Evolutionary conservation across 1,284 basidiomycete species (phyloP).

Genomic region (Ceratorhiza oryzae-sativae): DNA sequence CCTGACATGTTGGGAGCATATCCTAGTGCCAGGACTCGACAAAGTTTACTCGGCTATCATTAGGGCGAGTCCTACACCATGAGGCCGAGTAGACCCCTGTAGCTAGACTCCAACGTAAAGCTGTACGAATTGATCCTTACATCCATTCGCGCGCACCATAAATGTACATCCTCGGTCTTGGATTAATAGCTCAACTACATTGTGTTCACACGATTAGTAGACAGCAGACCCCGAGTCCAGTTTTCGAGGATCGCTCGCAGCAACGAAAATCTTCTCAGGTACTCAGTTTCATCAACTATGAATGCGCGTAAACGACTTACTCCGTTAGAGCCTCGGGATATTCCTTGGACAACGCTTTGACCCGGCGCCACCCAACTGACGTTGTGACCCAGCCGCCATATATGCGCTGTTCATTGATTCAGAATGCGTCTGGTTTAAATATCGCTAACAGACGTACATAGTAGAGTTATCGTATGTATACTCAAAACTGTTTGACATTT

Average conservation of each 20-base stretch:
- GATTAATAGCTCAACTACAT: no score
- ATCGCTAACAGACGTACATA: slow-evolving; percentile 15
- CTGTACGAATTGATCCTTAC: no score
- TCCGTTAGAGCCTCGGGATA: not conserved
- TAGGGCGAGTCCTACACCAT: no score
- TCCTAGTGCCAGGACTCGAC: no score
- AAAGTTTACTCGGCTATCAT: no score
- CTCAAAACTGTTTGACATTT: slow-evolving; percentile 1
- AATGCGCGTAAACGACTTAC: not conserved
- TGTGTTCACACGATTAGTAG: not conserved
- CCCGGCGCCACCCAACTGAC: slow-evolving; percentile 38
- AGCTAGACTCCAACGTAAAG: no score
- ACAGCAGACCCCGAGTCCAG: slow-evolving; percentile 21
- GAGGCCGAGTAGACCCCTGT: no score
- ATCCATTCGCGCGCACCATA: no score
- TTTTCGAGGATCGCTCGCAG: slow-evolving; percentile 27
- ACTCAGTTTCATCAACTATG: not conserved
- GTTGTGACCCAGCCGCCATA: slow-evolving; percentile 38
- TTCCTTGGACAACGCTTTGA: slow-evolving; percentile 24
- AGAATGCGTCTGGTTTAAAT: not conserved
- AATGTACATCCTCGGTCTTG: no score
- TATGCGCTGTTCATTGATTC: slow-evolving; percentile 16
- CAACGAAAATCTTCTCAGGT: slow-evolving; percentile 15
- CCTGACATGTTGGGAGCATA: no score
- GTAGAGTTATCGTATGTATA: slow-evolving; percentile 28